Evolutionary conservation across 73 alveolate species (phyloP).

Genomic region (Paramecium pentaurelia): DNA sequence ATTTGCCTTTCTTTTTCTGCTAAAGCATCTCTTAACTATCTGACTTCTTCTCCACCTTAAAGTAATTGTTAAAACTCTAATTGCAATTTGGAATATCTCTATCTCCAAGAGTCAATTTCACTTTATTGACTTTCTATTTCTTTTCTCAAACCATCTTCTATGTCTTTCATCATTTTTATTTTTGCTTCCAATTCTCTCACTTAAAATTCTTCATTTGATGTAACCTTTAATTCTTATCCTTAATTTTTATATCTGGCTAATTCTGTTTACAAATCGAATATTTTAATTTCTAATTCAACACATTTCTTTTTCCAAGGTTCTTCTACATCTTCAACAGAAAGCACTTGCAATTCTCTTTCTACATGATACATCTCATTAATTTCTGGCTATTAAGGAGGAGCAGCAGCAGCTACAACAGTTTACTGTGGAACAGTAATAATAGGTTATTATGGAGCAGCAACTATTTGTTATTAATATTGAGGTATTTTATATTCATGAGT

Average conservation of each 20-base stretch:
- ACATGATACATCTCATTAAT: conserved; percentile 44
- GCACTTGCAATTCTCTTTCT: conserved; percentile 28
- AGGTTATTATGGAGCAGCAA: background rate
- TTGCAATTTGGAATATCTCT: background rate
- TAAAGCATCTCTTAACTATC: conserved; percentile 13
- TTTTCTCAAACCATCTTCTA: background rate
- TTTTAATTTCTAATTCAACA: conserved; percentile 9
- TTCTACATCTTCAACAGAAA: conserved; percentile 42
- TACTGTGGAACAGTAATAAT: background rate
- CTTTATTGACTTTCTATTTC: background rate
- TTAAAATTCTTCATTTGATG: background rate
- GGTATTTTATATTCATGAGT: conserved; percentile 45
- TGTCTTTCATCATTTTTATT: background rate
- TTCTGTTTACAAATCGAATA: conserved; percentile 13
- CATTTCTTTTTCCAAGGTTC: conserved; percentile 44
- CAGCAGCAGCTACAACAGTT: background rate
- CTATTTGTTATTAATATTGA: background rate
- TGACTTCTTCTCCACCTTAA: conserved; percentile 22
- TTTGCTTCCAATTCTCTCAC: background rate
- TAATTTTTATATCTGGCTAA: conserved; percentile 20
- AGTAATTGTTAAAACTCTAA: background rate
- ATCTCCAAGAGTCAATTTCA: conserved; percentile 42
- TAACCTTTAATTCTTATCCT: background rate
- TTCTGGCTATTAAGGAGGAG: background rate
- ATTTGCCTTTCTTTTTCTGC: conserved; percentile 32